These are phyloP conservation scores for Fusarium sp. DNA, from an alignment of 2,329 filamentous ascomycete genomes.

Conservation along the genomic window DNA sequence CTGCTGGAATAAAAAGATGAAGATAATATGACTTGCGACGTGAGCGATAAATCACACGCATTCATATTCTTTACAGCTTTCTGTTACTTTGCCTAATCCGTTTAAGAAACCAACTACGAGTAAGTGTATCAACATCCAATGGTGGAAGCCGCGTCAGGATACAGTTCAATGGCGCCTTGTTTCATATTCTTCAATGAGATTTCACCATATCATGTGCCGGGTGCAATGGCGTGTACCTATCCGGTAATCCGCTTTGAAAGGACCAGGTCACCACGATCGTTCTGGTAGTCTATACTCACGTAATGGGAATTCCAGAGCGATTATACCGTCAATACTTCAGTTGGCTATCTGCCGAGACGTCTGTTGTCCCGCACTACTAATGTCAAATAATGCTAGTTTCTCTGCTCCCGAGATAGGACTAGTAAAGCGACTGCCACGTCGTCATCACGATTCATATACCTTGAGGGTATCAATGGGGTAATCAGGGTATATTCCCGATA, in stretches of 20 bases:
- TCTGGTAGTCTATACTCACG: too few species aligned
- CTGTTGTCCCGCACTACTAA: neutral
- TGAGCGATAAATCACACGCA: neutral
- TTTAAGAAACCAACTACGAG: neutral
- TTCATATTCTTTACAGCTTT: neutral
- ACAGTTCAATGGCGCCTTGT: neutral
- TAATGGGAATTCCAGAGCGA: too few species aligned
- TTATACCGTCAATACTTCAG: neutral
- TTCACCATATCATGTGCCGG: neutral
- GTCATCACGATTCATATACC: too few species aligned
- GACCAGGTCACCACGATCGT: neutral
- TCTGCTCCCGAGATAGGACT: too few species aligned
- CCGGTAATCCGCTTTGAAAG: neutral
- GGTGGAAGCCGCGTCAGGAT: neutral
- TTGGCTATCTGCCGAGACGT: too few species aligned
- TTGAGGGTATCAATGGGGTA: too few species aligned
- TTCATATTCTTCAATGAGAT: too few species aligned
- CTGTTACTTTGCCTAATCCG: neutral
- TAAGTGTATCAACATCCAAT: too few species aligned
- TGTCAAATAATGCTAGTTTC: too few species aligned
- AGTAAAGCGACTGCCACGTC: too few species aligned
- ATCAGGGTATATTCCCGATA: too few species aligned
- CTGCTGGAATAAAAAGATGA: neutral
- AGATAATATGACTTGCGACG: neutral
- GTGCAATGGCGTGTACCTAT: conserved; percentile 1